These are phyloP conservation scores for Brassica napus DNA, from an alignment of 345 rosid species.

Conservation along the genomic window DNA sequence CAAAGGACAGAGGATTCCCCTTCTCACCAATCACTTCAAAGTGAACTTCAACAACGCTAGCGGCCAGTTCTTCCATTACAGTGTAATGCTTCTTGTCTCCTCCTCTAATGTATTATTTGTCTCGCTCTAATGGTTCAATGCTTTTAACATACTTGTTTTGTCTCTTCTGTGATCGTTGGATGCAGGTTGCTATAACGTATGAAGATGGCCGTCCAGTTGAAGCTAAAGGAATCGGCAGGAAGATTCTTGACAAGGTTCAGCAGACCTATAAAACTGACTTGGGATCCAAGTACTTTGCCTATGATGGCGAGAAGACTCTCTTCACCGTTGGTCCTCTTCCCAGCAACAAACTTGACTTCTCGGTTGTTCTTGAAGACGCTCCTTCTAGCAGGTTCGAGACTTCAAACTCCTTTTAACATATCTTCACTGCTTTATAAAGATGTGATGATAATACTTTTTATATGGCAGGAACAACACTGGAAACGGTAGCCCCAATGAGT, in stretches of 20 bases:
- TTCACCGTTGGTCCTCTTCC: slow-evolving; percentile 83
- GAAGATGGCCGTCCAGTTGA: slow-evolving; percentile 89
- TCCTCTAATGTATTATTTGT: not conserved
- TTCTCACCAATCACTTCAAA: slow-evolving; percentile 77
- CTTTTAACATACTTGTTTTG: not conserved
- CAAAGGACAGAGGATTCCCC: slow-evolving; percentile 59
- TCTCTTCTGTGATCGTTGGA: not conserved
- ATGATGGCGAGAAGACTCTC: slow-evolving; percentile 88
- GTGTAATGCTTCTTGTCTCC: slow-evolving; percentile 46
- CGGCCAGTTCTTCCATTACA: slow-evolving; percentile 69
- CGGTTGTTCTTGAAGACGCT: slow-evolving; percentile 73
- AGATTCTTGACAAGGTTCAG: slow-evolving; percentile 70
- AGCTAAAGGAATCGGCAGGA: slow-evolving; percentile 77
- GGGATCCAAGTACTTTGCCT: slow-evolving; percentile 71
- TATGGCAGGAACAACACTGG: slow-evolving; percentile 49
- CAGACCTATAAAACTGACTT: slow-evolving; percentile 62
- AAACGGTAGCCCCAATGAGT: slow-evolving; percentile 52
- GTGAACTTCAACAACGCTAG: slow-evolving; percentile 56
- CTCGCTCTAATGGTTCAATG: not conserved
- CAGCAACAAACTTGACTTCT: slow-evolving; percentile 70
- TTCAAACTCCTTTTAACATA: not conserved
- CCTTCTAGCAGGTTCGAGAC: slow-evolving; percentile 57
- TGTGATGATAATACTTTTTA: not conserved
- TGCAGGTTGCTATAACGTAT: slow-evolving; percentile 63
- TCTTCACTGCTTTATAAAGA: not conserved